Percentiles rank a stretch among this genome's conserved stretches.
These are phyloP conservation scores for Halophytophthora batemanensis DNA, from an alignment of 352 stramenopile species.

Conservation along the genomic window DNA sequence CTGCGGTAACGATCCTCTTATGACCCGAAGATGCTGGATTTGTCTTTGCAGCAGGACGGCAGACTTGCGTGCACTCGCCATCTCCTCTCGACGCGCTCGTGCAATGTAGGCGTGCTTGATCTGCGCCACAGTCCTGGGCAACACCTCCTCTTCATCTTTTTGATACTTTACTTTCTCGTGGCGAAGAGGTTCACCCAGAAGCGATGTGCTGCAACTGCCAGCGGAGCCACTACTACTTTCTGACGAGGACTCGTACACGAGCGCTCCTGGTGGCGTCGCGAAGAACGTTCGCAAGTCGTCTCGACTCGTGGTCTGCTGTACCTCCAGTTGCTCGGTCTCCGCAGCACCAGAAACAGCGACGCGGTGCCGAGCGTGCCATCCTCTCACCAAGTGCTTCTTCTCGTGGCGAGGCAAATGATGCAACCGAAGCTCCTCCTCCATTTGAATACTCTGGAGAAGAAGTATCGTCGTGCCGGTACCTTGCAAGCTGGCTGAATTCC, in stretches of 20 bases:
- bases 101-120: constrained; percentile 41
- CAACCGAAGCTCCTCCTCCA: constrained; percentile 22
- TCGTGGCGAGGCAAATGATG: constrained; percentile 23
- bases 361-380: constrained; percentile 22
- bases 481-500: background rate
- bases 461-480: background rate
- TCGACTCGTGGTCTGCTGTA: too few relatives aligned
- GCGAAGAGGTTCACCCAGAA: too few relatives aligned
- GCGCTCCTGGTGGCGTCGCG: too few relatives aligned
- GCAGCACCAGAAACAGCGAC: background rate
- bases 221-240: too few relatives aligned
- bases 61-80: constrained; percentile 1
- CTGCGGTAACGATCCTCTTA: constrained; percentile 5
- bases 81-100: constrained; percentile 34
- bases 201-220: too few relatives aligned
- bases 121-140: constrained; percentile 37
- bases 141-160: background rate
- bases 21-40: constrained; percentile 10
- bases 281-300: too few relatives aligned
- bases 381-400: constrained; percentile 34
- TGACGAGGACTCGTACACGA: too few relatives aligned
- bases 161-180: background rate
- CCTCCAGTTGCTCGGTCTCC: too few relatives aligned
- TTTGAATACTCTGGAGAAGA: background rate
- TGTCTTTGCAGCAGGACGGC: constrained; percentile 13